Evolutionary conservation across 2,329 filamentous ascomycete genomes (phyloP).

Genomic region (Torrubiella hemipterigena): DNA sequence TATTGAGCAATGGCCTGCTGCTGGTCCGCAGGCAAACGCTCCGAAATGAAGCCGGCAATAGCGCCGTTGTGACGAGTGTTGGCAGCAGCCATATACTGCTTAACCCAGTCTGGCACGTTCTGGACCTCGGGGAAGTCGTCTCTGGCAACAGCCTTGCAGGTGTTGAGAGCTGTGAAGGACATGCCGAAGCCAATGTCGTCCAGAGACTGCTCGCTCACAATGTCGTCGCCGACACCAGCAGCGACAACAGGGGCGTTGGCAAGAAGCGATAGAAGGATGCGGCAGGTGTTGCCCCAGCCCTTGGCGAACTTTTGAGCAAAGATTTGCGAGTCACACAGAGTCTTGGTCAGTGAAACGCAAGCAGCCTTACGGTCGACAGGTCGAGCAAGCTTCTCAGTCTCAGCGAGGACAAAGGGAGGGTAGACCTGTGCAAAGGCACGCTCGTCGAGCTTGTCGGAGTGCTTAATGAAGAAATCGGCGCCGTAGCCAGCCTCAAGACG

Average conservation of each 20-base stretch:
- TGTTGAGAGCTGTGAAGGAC: conserved; percentile 87
- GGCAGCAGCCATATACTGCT: conserved; percentile 63
- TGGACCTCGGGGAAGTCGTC: conserved; percentile 83
- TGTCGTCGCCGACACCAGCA: conserved; percentile 55
- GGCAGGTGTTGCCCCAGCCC: conserved; percentile 84
- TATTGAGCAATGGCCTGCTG: conserved; percentile 40
- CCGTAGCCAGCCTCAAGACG: conserved; percentile 70
- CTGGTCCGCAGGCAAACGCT: conserved; percentile 55
- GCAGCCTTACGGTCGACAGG: conserved; percentile 88
- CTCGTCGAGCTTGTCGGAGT: conserved; percentile 71
- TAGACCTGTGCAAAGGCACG: conserved; percentile 79
- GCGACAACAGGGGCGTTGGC: conserved; percentile 70
- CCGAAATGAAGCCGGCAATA: conserved; percentile 58
- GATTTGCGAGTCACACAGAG: conserved; percentile 70
- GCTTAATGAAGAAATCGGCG: conserved; percentile 79
- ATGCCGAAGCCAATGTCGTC: conserved; percentile 93
- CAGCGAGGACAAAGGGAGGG: conserved; percentile 72
- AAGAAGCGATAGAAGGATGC: conserved; percentile 77
- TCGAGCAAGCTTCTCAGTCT: conserved; percentile 77
- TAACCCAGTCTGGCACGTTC: conserved; percentile 76
- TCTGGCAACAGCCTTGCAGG: conserved; percentile 59
- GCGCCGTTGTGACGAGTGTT: conserved; percentile 62
- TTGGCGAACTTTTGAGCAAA: conserved; percentile 76
- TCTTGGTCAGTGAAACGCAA: conserved; percentile 87
- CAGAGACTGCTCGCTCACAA: conserved; percentile 77